These are phyloP conservation scores for Mycosphaerelloides madeirae DNA, from an alignment of 2,329 filamentous ascomycete species.

Conservation along the genomic window DNA sequence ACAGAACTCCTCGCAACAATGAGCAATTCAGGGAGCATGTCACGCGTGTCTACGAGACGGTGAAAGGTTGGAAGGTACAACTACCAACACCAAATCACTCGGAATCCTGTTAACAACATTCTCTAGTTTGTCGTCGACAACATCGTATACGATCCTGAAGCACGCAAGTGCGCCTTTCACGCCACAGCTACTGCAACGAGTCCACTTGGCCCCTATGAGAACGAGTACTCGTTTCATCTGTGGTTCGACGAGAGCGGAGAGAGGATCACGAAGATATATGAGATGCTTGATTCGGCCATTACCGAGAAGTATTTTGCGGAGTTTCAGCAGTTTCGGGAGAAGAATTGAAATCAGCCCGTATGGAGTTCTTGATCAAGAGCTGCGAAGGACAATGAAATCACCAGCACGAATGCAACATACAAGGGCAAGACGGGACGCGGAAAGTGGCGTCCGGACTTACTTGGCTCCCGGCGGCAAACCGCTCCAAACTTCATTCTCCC, in stretches of 20 bases:
- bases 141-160: neutral
- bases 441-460: too few relatives aligned
- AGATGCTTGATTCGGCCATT: slow-evolving; percentile 16
- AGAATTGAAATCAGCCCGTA: too few relatives aligned
- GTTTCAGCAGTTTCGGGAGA: neutral
- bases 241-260: slow-evolving; percentile 15
- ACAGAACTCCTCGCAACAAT: neutral
- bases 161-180: neutral
- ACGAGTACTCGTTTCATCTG: slow-evolving; percentile 24
- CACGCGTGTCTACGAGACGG: neutral
- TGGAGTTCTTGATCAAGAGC: too few relatives aligned
- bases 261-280: slow-evolving; percentile 16
- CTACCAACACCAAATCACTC: neutral
- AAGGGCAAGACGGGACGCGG: too few relatives aligned
- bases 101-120: neutral
- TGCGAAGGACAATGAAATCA: too few relatives aligned
- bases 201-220: slow-evolving; percentile 16
- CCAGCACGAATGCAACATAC: too few relatives aligned
- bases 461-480: too few relatives aligned
- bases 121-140: neutral
- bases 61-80: neutral
- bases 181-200: slow-evolving; percentile 5
- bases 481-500: too few relatives aligned
- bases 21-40: neutral
- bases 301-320: slow-evolving; percentile 1